A percentile compares a stretch with the other conserved stretches of the same genome.
Conservation (phyloP, 2,329 filamentous ascomycete species). For the Periconia digitata region DNA sequence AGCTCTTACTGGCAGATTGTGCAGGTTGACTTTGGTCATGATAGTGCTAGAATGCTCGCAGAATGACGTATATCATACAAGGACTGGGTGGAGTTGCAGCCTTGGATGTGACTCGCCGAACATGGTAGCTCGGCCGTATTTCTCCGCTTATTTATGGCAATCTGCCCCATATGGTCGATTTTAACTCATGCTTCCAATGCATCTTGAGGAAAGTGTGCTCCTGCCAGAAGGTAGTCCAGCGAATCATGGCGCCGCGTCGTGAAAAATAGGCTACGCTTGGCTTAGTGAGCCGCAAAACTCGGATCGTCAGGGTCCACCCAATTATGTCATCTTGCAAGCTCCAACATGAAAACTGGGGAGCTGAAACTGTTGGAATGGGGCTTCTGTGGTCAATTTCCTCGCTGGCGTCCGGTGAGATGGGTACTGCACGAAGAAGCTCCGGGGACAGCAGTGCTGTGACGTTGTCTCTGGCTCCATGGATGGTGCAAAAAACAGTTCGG, state of each 20-base stretch:
- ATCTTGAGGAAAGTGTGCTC: background rate
- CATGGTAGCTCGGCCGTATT: background rate
- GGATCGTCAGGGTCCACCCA: conserved; percentile 20
- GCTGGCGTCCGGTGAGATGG: conserved; percentile 8
- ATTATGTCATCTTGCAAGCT: conserved; percentile 29
- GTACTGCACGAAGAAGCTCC: conserved; percentile 7
- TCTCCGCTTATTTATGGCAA: background rate
- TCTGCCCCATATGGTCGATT: background rate
- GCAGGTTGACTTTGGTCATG: background rate
- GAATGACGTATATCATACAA: background rate
- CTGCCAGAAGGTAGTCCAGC: background rate
- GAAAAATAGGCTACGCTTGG: background rate
- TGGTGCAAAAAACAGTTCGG: background rate
- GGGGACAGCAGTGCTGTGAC: conserved; percentile 3
- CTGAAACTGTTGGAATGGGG: conserved; percentile 37
- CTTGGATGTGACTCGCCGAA: background rate
- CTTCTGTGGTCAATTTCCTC: conserved; percentile 20
- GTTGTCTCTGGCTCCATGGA: background rate
- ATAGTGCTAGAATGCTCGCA: background rate
- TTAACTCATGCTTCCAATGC: background rate
- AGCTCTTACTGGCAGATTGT: background rate
- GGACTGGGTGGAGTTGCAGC: background rate
- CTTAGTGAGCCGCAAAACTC: background rate
- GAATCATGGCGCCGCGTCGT: background rate
- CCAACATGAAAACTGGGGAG: conserved; percentile 11